Evolutionary conservation across 345 rosid genomes (phyloP).

Genomic region (Camelina neglecta): DNA sequence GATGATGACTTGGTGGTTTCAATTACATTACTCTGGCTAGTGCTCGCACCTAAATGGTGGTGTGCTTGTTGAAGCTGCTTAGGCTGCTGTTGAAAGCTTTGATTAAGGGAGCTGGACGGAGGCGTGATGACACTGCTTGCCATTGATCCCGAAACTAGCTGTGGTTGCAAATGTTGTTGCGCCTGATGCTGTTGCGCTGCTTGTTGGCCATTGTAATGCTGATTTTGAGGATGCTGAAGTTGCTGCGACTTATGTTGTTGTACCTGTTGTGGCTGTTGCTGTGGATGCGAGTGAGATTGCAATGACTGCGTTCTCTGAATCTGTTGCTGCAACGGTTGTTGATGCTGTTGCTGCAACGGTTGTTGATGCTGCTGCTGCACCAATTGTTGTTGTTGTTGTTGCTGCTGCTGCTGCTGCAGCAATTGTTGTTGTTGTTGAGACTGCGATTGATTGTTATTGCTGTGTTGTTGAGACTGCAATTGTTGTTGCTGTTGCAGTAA

Average conservation of each 20-base stretch:
- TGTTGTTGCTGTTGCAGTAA: constrained; percentile 25
- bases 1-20: constrained; percentile 55
- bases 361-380: constrained; percentile 23
- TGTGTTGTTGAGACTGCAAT: constrained; percentile 43
- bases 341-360: constrained; percentile 40
- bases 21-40: constrained; percentile 43
- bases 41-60: constrained; percentile 36
- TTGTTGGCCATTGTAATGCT: constrained; percentile 43
- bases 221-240: constrained; percentile 53
- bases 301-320: constrained; percentile 40
- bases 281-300: constrained; percentile 48
- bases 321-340: constrained; percentile 43
- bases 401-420: constrained; percentile 8
- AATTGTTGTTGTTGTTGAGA: constrained; percentile 15
- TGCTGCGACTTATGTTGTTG: constrained; percentile 42
- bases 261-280: constrained; percentile 47
- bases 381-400: constrained; percentile 18
- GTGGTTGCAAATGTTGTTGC: constrained; percentile 48
- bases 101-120: constrained; percentile 31
- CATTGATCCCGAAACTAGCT: constrained; percentile 38
- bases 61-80: constrained; percentile 39
- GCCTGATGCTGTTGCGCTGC: constrained; percentile 35
- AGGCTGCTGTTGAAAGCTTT: constrained; percentile 43
- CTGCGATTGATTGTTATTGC: constrained; percentile 20
- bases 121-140: constrained; percentile 41